phyloP scores from a whole-genome alignment of 306 rosid genomes.

The Senna tora region DNA sequence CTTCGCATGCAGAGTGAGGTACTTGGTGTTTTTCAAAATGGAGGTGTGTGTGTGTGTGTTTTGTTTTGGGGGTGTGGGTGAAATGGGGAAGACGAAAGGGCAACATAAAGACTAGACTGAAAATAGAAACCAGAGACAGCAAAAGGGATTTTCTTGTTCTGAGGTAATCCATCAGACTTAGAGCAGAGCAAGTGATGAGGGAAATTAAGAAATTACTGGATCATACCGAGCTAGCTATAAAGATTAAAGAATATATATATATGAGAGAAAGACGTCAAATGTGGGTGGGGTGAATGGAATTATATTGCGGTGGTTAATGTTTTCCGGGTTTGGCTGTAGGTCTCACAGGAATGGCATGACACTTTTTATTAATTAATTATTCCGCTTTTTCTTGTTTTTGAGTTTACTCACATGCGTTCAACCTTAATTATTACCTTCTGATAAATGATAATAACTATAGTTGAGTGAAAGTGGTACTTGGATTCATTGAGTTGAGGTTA shows the following conservation, averaged over 20 bases:
- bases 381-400: background rate
- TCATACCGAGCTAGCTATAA: background rate
- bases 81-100: constrained; percentile 32
- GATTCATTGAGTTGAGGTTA: background rate
- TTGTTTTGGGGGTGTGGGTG: background rate
- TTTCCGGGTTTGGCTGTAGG: background rate
- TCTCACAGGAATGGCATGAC: background rate
- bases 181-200: too few relatives aligned
- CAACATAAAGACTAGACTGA: constrained; percentile 28
- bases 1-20: constrained; percentile 64
- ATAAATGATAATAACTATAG: background rate
- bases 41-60: too few relatives aligned
- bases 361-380: background rate
- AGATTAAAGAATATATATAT: too few relatives aligned
- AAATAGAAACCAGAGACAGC: constrained; percentile 24
- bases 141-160: too few relatives aligned
- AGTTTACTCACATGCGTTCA: background rate
- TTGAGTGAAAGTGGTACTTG: background rate
- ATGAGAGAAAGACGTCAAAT: background rate
- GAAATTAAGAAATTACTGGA: too few relatives aligned
- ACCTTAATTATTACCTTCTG: background rate
- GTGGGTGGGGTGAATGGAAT: background rate
- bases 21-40: constrained; percentile 53
- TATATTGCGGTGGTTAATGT: background rate
- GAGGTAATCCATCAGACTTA: too few relatives aligned